Conservation (phyloP, 2,329 filamentous ascomycete species). For the Fusarium verrucosum region DNA sequence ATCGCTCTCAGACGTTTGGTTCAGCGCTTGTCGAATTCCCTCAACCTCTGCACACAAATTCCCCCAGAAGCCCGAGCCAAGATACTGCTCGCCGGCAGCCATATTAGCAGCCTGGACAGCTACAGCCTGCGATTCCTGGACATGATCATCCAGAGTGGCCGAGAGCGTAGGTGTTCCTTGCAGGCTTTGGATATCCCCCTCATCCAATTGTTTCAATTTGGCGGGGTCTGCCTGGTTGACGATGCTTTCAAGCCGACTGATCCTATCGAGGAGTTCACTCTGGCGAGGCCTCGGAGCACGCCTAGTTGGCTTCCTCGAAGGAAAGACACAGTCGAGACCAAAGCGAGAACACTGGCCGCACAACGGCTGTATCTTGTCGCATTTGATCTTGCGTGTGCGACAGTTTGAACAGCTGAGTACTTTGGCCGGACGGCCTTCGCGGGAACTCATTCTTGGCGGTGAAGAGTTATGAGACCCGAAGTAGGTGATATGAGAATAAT, state of each 20-base stretch:
- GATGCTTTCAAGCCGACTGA: slow-evolving; percentile 57
- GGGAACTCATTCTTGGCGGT: slow-evolving; percentile 32
- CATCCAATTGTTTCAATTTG: slow-evolving; percentile 42
- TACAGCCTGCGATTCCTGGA: slow-evolving; percentile 22
- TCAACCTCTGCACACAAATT: slow-evolving; percentile 56
- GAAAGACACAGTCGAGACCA: slow-evolving; percentile 58
- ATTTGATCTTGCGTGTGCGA: slow-evolving; percentile 70
- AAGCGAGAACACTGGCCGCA: slow-evolving; percentile 63
- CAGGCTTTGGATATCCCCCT: slow-evolving; percentile 12
- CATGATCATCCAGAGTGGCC: slow-evolving; percentile 24
- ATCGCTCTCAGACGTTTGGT: slow-evolving; percentile 54
- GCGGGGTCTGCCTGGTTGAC: slow-evolving; percentile 55
- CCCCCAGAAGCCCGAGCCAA: slow-evolving; percentile 57
- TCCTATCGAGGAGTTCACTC: slow-evolving; percentile 55
- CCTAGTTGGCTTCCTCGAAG: slow-evolving; percentile 55
- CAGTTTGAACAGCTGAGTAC: slow-evolving; percentile 68
- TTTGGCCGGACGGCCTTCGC: slow-evolving; percentile 41
- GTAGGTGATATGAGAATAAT: too few relatives aligned
- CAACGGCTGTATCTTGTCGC: slow-evolving; percentile 62
- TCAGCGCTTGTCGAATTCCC: slow-evolving; percentile 55
- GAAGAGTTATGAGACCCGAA: neutral
- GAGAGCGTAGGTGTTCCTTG: slow-evolving; percentile 1
- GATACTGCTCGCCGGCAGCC: slow-evolving; percentile 46
- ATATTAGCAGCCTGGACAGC: slow-evolving; percentile 35
- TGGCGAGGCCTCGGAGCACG: slow-evolving; percentile 54